Percentiles rank a stretch among this genome's conserved stretches.
Conservation (phyloP, 371 early-diverging fungal species). For the Lichtheimia ornata region DNA sequence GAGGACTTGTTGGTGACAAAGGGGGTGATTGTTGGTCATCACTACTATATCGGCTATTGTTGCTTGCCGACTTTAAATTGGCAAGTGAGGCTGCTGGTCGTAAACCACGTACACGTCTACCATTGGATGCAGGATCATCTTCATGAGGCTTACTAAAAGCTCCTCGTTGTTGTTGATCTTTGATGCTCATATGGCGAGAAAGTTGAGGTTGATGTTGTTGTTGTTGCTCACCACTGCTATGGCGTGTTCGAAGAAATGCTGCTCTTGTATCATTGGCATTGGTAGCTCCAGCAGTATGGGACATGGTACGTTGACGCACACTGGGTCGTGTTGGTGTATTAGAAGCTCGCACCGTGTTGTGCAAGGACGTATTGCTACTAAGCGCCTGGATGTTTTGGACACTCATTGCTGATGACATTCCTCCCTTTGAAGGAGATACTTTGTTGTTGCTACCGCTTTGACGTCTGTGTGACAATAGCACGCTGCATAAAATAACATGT, state of each 20-base stretch:
- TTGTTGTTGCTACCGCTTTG: slow-evolving; percentile 10
- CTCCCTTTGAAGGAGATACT: background rate
- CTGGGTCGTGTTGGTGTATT: background rate
- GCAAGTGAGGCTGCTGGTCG: slow-evolving; percentile 28
- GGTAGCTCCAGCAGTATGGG: slow-evolving; percentile 14
- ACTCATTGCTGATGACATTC: slow-evolving; percentile 14
- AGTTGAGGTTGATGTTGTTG: background rate
- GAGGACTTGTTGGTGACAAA: slow-evolving; percentile 13
- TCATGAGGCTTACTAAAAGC: background rate
- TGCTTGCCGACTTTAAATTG: background rate
- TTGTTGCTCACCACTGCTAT: background rate
- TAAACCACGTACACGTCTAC: slow-evolving; percentile 15
- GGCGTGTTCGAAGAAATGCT: slow-evolving; percentile 1
- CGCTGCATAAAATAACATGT: slow-evolving; percentile 1
- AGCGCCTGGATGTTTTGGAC: slow-evolving; percentile 13
- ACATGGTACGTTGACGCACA: slow-evolving; percentile 21
- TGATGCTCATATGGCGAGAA: background rate
- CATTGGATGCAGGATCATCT: background rate
- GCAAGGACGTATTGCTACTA: slow-evolving; percentile 5
- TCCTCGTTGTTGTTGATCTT: background rate
- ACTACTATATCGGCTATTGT: background rate
- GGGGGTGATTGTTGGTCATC: slow-evolving; percentile 12
- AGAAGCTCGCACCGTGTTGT: background rate
- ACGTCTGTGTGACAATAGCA: slow-evolving; percentile 8
- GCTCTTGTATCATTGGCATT: slow-evolving; percentile 2